Evolutionary conservation across 768 basidiomycete species (phyloP).

Genomic region (Neoboletus magnificus): DNA sequence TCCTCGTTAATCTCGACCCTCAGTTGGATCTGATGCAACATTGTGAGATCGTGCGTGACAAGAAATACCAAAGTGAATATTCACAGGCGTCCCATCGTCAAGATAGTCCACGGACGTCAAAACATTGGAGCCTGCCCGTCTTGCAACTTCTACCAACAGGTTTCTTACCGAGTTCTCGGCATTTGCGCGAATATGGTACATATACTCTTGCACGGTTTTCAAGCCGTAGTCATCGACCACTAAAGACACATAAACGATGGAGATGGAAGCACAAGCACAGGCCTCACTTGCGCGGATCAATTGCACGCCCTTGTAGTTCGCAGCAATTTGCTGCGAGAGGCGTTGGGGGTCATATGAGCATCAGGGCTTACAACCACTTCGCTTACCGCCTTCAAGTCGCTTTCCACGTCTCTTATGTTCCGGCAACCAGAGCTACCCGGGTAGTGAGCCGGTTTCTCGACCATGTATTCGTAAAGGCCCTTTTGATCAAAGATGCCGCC

Average conservation of each 20-base stretch:
- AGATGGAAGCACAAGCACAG: background rate
- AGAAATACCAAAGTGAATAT: conserved; percentile 13
- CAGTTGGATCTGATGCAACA: conserved; percentile 56
- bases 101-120: conserved; percentile 79
- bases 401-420: conserved; percentile 86
- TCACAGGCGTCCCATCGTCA: conserved; percentile 82
- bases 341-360: background rate
- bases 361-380: background rate
- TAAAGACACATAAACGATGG: conserved; percentile 28
- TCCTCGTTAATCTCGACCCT: conserved; percentile 72
- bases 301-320: conserved; percentile 89
- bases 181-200: conserved; percentile 86
- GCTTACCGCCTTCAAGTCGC: conserved; percentile 84
- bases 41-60: conserved; percentile 1
- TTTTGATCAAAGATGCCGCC: conserved; percentile 76
- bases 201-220: conserved; percentile 86
- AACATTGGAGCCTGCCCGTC: conserved; percentile 59
- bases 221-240: conserved; percentile 87
- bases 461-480: conserved; percentile 74
- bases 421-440: conserved; percentile 86
- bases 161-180: conserved; percentile 85
- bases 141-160: conserved; percentile 71
- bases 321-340: conserved; percentile 75
- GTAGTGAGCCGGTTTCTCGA: conserved; percentile 76
- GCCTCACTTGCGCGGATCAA: conserved; percentile 75